Conservation (phyloP, 805 yeast species). For the Candida tallmaniae region DNA sequence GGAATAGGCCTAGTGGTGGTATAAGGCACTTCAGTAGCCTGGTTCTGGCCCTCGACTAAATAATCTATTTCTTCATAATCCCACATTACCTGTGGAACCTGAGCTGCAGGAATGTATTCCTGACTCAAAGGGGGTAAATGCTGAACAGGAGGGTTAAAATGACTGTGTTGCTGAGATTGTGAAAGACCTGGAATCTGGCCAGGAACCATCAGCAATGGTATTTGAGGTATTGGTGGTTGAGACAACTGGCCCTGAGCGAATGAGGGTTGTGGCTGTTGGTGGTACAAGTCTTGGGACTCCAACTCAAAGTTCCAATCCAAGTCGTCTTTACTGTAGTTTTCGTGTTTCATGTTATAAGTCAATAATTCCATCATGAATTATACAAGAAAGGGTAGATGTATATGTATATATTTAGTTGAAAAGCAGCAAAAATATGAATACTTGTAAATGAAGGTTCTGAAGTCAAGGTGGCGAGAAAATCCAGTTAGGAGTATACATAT, state of each 20-base stretch:
- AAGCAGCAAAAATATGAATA: too few relatives aligned
- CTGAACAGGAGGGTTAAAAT: too few relatives aligned
- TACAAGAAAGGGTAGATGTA: constrained; percentile 1
- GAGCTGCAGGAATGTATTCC: constrained; percentile 4
- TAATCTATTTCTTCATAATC: constrained; percentile 1
- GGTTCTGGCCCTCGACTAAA: background rate
- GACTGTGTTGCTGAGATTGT: too few relatives aligned
- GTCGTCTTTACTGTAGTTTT: background rate
- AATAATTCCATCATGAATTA: constrained; percentile 4
- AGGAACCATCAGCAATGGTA: too few relatives aligned
- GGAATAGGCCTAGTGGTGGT: background rate
- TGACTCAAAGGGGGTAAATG: background rate
- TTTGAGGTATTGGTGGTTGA: too few relatives aligned
- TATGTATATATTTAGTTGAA: too few relatives aligned
- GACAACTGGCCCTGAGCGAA: too few relatives aligned
- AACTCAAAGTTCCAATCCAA: background rate
- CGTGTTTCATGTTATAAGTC: background rate
- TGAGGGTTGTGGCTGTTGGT: background rate
- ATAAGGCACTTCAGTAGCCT: background rate
- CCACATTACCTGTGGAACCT: constrained; percentile 6
- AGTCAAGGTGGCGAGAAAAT: too few relatives aligned
- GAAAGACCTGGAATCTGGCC: too few relatives aligned
- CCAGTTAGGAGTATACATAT: too few relatives aligned
- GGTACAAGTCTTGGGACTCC: background rate
- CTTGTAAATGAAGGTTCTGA: too few relatives aligned